phyloP scores from a whole-genome alignment of 208 protist genomes.

The Trypanosoma cruzi region DNA sequence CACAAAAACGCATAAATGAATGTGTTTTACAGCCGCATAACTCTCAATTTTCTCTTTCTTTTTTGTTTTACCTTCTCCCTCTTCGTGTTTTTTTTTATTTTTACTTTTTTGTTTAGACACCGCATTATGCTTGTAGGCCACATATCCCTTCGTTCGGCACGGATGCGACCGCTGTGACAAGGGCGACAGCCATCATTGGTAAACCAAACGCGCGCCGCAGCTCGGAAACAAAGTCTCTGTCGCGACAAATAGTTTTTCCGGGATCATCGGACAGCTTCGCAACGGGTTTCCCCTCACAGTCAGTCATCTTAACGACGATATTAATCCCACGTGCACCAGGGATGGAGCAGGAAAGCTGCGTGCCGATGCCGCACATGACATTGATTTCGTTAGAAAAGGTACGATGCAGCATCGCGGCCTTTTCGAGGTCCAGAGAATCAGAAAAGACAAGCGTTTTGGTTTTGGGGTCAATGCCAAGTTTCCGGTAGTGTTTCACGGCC shows the following conservation, averaged over 20 bases:
- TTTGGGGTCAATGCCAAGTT: constrained; percentile 73
- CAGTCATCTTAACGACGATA: constrained; percentile 92
- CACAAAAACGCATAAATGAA: too few relatives aligned
- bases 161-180: background rate
- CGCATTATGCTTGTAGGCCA: background rate
- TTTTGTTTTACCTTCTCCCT: constrained; percentile 2
- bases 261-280: constrained; percentile 89
- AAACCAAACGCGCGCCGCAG: constrained; percentile 69
- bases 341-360: constrained; percentile 86
- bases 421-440: constrained; percentile 82
- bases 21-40: background rate
- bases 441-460: constrained; percentile 87
- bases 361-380: constrained; percentile 87
- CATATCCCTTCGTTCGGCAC: constrained; percentile 14
- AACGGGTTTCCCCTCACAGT: constrained; percentile 83
- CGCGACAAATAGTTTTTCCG: constrained; percentile 78
- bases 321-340: constrained; percentile 72
- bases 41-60: background rate
- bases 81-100: background rate
- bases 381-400: constrained; percentile 57
- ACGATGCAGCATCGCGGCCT: constrained; percentile 54
- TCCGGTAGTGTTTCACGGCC: constrained; percentile 75
- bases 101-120: background rate
- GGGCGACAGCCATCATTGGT: constrained; percentile 24
- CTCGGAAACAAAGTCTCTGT: constrained; percentile 56